phyloP scores from a whole-genome alignment of 2,329 filamentous ascomycete genomes.

The Neoarthrinium moseri region DNA sequence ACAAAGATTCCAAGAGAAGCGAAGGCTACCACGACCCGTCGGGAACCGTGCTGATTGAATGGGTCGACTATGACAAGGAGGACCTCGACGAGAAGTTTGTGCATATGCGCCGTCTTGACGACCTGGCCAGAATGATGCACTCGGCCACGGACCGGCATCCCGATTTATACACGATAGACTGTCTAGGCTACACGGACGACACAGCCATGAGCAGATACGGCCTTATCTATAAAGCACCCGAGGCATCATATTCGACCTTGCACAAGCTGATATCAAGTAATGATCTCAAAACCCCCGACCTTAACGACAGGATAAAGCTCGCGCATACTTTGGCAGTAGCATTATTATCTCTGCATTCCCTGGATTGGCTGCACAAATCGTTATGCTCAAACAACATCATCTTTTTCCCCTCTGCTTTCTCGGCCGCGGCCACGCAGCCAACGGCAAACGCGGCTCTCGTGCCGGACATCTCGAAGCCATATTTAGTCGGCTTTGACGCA shows the following conservation, averaged over 20 bases:
- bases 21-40: conserved; percentile 29
- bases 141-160: conserved; percentile 42
- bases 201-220: conserved; percentile 36
- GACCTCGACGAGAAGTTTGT: conserved; percentile 39
- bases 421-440: conserved; percentile 21
- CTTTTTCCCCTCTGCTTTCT: conserved; percentile 40
- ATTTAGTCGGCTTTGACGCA: conserved; percentile 39
- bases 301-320: conserved; percentile 40
- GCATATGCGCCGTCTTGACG: conserved; percentile 43
- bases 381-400: conserved; percentile 39
- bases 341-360: conserved; percentile 49
- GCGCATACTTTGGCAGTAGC: conserved; percentile 42
- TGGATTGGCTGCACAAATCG: conserved; percentile 51
- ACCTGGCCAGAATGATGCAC: conserved; percentile 46
- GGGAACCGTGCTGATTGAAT: conserved; percentile 40
- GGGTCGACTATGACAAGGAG: conserved; percentile 43
- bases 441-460: conserved; percentile 25
- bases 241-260: conserved; percentile 35
- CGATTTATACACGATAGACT: conserved; percentile 46
- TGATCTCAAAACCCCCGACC: conserved; percentile 42
- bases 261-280: conserved; percentile 36
- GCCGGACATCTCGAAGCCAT: conserved; percentile 37
- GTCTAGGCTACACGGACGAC: conserved; percentile 46
- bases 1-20: conserved; percentile 11
- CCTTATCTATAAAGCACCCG: conserved; percentile 39